These are phyloP conservation scores for Diaporthe sp. DNA, from an alignment of 2,329 filamentous ascomycete species.

Conservation along the genomic window DNA sequence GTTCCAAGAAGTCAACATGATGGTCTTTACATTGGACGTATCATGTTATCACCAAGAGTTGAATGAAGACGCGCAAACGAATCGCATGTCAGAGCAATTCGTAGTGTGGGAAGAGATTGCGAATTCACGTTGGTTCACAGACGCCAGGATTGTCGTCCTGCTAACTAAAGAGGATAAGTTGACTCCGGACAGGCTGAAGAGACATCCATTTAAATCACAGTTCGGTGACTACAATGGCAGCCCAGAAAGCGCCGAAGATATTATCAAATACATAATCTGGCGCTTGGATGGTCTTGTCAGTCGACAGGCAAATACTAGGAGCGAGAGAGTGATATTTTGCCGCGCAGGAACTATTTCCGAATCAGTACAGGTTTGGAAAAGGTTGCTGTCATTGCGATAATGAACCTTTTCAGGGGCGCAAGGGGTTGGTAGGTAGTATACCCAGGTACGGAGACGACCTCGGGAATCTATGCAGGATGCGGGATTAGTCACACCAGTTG, in stretches of 20 bases:
- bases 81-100: slow-evolving; percentile 1
- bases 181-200: neutral
- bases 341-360: slow-evolving; percentile 1
- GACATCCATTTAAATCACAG: neutral
- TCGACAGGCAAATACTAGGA: neutral
- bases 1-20: neutral
- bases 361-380: neutral
- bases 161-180: slow-evolving; percentile 13
- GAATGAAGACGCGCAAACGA: neutral
- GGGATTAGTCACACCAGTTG: slow-evolving; percentile 44
- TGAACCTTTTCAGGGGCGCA: neutral
- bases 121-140: neutral
- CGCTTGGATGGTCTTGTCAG: neutral
- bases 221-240: neutral
- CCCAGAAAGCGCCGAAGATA: neutral
- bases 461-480: slow-evolving; percentile 33
- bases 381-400: neutral
- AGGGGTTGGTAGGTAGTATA: no score
- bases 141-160: neutral
- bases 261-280: neutral
- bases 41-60: slow-evolving; percentile 7
- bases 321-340: slow-evolving; percentile 4
- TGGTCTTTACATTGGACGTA: slow-evolving; percentile 17
- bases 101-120: neutral
- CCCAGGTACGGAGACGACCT: no score